phyloP scores from a whole-genome alignment of 371 early-diverging fungal genomes.

The Mortierella sp. region DNA sequence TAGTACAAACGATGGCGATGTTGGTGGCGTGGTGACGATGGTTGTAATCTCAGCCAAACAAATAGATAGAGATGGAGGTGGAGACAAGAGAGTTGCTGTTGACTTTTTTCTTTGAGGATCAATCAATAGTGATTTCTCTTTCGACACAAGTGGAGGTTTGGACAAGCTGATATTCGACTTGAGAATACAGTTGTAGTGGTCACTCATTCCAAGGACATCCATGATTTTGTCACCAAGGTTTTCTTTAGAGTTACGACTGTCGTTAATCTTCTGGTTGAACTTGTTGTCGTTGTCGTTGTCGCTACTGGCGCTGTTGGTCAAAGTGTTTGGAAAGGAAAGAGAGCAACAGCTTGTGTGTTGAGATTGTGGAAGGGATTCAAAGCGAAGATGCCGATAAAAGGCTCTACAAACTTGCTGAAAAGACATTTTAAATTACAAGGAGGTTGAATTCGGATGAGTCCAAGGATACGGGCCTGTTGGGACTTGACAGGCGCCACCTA shows the following conservation, averaged over 20 bases:
- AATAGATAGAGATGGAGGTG: constrained; percentile 18
- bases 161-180: not conserved
- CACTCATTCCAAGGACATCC: constrained; percentile 24
- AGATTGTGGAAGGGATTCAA: constrained; percentile 7
- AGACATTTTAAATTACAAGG: constrained; percentile 12
- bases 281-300: not conserved
- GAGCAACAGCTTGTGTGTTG: constrained; percentile 6
- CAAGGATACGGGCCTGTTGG: not conserved
- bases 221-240: not conserved
- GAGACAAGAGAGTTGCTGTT: constrained; percentile 7
- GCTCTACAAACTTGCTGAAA: constrained; percentile 15
- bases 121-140: constrained; percentile 9
- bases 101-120: constrained; percentile 23
- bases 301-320: not conserved
- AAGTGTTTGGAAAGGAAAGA: not conserved
- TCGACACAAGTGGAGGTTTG: not conserved
- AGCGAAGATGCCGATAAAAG: constrained; percentile 28
- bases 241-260: not conserved
- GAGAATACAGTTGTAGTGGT: constrained; percentile 4
- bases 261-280: too few species aligned
- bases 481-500: not conserved
- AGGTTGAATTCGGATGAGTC: not conserved
- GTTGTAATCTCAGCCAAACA: not conserved
- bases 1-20: not conserved
- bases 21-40: constrained; percentile 3